These are phyloP conservation scores for Byssoonygena ceratinophila DNA, from an alignment of 2,329 filamentous ascomycete genomes.

Conservation along the genomic window DNA sequence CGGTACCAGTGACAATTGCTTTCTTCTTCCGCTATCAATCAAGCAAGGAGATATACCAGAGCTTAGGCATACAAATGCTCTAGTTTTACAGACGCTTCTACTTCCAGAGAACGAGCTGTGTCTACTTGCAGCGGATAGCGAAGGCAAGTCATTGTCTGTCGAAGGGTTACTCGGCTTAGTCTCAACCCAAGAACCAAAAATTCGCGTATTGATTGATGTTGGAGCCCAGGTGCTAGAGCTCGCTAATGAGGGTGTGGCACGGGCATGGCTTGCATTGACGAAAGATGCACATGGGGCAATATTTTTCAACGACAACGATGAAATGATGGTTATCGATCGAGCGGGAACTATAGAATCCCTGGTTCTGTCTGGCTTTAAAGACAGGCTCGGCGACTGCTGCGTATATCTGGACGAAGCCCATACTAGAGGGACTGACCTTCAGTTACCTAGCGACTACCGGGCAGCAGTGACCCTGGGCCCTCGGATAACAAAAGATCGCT, in stretches of 20 bases:
- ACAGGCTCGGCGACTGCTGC: conserved; percentile 50
- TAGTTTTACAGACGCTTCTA: conserved; percentile 49
- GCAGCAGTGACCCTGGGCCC: conserved; percentile 59
- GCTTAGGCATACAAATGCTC: conserved; percentile 53
- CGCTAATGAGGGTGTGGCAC: conserved; percentile 43
- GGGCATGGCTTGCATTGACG: conserved; percentile 38
- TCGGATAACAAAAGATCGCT: conserved; percentile 54
- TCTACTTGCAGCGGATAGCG: conserved; percentile 13
- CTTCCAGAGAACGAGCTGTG: conserved; percentile 37
- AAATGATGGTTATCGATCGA: conserved; percentile 12
- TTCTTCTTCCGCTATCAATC: conserved; percentile 45
- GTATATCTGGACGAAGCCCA: conserved; percentile 62
- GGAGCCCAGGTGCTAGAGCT: conserved; percentile 56
- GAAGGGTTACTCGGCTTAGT: conserved; percentile 38
- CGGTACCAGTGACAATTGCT: conserved; percentile 51
- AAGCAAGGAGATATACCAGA: conserved; percentile 42
- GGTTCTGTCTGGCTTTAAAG: conserved; percentile 46
- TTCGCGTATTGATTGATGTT: conserved; percentile 54
- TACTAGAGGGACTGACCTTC: conserved; percentile 59
- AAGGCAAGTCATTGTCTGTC: conserved; percentile 25
- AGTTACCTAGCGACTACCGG: conserved; percentile 47
- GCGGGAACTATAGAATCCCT: conserved; percentile 25
- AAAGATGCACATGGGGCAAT: conserved; percentile 37
- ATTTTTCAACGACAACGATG: conserved; percentile 37
- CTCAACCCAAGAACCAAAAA: conserved; percentile 26